These are phyloP conservation scores for Amylocarpus encephaloides DNA, from an alignment of 2,329 filamentous ascomycete genomes.

Conservation along the genomic window DNA sequence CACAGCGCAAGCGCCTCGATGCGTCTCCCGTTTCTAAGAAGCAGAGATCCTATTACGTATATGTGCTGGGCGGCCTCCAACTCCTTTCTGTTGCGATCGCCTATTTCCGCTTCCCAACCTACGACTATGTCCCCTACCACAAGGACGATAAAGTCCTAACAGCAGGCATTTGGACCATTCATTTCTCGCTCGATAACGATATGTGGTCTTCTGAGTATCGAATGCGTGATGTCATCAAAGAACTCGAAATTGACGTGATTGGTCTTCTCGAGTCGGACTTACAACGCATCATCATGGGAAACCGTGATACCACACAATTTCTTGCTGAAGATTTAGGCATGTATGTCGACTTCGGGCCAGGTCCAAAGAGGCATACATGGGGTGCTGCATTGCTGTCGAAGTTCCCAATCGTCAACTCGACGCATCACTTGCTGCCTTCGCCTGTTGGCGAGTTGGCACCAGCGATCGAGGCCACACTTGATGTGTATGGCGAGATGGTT, in stretches of 20 bases:
- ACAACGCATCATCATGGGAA: conserved; percentile 99
- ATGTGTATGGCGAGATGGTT: conserved; percentile 82
- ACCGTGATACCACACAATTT: conserved; percentile 91
- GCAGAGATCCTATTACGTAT: conserved; percentile 59
- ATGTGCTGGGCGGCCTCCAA: conserved; percentile 69
- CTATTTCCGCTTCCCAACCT: conserved; percentile 85
- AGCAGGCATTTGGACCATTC: conserved; percentile 96
- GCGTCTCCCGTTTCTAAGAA: conserved; percentile 40
- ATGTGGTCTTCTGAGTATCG: conserved; percentile 98
- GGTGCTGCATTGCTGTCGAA: conserved; percentile 88
- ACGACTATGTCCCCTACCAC: conserved; percentile 89
- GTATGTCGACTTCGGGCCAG: conserved; percentile 96
- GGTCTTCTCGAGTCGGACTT: conserved; percentile 90
- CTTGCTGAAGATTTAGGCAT: conserved; percentile 94
- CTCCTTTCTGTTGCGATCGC: conserved; percentile 73
- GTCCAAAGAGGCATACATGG: conserved; percentile 99
- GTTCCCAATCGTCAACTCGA: conserved; percentile 95
- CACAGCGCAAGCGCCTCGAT: conserved; percentile 28
- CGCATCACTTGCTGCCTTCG: conserved; percentile 87
- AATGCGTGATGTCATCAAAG: conserved; percentile 84
- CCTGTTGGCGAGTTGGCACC: conserved; percentile 93
- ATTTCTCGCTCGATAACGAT: conserved; percentile 95
- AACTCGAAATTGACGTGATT: conserved; percentile 94
- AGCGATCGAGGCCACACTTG: conserved; percentile 92
- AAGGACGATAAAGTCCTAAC: conserved; percentile 81